Evolutionary conservation across 495 filamentous ascomycete genomes (phyloP).

Genomic region (Xylaria flabelliformis): DNA sequence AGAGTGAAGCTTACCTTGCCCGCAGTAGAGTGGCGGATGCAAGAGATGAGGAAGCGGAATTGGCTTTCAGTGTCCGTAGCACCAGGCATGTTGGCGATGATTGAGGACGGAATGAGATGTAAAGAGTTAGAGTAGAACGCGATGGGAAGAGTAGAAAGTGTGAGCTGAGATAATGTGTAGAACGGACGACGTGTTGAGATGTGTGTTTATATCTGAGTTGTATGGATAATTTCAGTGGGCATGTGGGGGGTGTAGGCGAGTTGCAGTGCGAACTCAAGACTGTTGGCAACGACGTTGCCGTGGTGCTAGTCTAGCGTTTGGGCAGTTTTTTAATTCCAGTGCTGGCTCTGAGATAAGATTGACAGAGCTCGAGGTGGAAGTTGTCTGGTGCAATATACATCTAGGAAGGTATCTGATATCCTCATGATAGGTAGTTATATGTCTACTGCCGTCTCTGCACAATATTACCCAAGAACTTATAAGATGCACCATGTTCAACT

Average conservation of each 20-base stretch:
- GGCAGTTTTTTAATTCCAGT: not conserved
- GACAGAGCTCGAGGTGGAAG: not conserved
- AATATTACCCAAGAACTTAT: not conserved
- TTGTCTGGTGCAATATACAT: not conserved
- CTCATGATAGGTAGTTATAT: not conserved
- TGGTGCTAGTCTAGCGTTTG: not conserved
- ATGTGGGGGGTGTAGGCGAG: not conserved
- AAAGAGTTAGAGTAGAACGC: not conserved
- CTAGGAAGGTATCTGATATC: not conserved
- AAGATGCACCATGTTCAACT: not conserved
- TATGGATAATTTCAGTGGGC: not conserved
- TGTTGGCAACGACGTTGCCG: not conserved
- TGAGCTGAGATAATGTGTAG: not conserved
- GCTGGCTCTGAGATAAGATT: not conserved
- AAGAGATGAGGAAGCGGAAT: conserved; percentile 68
- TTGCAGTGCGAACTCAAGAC: not conserved
- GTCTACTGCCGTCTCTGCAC: not conserved
- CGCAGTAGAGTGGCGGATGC: conserved; percentile 62
- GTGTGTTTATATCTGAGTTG: not conserved
- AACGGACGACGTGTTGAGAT: not conserved
- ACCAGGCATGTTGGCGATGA: conserved; percentile 13
- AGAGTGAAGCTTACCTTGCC: conserved; percentile 58
- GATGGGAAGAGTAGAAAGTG: not conserved
- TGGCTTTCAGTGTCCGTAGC: conserved; percentile 57
- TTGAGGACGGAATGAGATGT: not conserved